Evolutionary conservation across 371 early-diverging fungal species (phyloP), one percentile per base, ranked within the genome.

Genomic region (Mucor saturninus): DNA sequence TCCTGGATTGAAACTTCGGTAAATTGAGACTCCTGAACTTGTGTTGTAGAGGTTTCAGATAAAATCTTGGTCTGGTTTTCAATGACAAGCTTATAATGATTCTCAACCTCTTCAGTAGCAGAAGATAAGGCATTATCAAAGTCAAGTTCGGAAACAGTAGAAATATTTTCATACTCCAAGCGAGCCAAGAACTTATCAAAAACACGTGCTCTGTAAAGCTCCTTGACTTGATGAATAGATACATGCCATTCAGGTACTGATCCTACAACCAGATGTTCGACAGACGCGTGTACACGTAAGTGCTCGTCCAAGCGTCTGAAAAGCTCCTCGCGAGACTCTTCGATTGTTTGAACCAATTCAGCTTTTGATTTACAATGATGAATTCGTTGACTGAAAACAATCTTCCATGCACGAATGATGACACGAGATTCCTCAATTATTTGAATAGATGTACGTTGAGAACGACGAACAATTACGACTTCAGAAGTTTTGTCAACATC

Each of bases 321-420:
- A 26, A 77, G 62, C 9, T 67, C 64, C 15, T 64, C 63, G 28
- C 74, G 77, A 49, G 67, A 69, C 37, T 74, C 70, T 21, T 74
- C 70, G 50, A 77, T 70, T 0, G 61, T 64, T 35, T 61, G 46
- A 6, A 72, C 40, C 4, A 66, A 43, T 26, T 74, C 68, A n/a
- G 53, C 48, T 50, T 74, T 72, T 4, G 75, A 64, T 50, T 70
- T 70, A 57, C 68, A 72, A 45, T 62, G 72, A 21, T 63, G 67
- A 50, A 74, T 51, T 28, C 73, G 71, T 13, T 61, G 72, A 29
- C 56, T 71, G 54, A 77, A 77, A 26, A 59, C 61, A 38, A 77
- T 70, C 21, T 67, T 70, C 78, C 78, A 77, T 26, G 78, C 70
- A 58, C 71, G 75, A 11, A 74, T 53, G 31, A 77, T 70, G 30